Conservation (phyloP, 331 rosid species). For the Saraca asoca region DNA sequence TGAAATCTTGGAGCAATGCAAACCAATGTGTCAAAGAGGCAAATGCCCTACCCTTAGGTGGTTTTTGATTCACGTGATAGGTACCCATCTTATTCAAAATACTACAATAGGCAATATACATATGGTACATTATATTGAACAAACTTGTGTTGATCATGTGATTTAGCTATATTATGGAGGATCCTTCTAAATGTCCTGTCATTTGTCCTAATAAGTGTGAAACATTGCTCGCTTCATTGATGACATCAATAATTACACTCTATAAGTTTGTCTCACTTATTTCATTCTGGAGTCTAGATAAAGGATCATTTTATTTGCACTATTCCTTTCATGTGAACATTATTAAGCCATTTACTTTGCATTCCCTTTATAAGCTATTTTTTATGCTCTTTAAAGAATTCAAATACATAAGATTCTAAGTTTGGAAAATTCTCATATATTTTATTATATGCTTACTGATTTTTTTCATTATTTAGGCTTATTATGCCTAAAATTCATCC, state of each 20-base stretch:
- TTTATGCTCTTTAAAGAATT: constrained; percentile 28
- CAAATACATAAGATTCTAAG: constrained; percentile 6
- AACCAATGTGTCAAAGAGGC: constrained; percentile 65
- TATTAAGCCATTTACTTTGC: constrained; percentile 9
- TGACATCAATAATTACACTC: constrained; percentile 77
- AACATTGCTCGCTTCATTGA: constrained; percentile 78
- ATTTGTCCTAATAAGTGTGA: constrained; percentile 72
- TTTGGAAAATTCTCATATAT: constrained; percentile 2
- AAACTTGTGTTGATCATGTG: constrained; percentile 40
- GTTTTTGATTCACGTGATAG: constrained; percentile 77
- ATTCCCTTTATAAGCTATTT: constrained; percentile 18
- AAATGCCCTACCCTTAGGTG: constrained; percentile 72
- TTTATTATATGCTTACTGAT: constrained; percentile 3
- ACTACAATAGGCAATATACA: constrained; percentile 29
- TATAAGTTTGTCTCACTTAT: constrained; percentile 47
- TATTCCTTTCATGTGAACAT: constrained; percentile 18
- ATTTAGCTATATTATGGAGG: constrained; percentile 66
- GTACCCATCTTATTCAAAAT: constrained; percentile 54
- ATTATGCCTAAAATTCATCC: constrained; percentile 37
- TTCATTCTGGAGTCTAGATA: constrained; percentile 13
- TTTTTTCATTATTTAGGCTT: constrained; percentile 19
- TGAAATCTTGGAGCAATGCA: constrained; percentile 69
- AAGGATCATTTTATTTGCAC: background rate
- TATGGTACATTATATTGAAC: constrained; percentile 30
- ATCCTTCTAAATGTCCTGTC: constrained; percentile 55